These are phyloP conservation scores for Tilletia caries DNA, from an alignment of 1,284 basidiomycete species.

Conservation along the genomic window DNA sequence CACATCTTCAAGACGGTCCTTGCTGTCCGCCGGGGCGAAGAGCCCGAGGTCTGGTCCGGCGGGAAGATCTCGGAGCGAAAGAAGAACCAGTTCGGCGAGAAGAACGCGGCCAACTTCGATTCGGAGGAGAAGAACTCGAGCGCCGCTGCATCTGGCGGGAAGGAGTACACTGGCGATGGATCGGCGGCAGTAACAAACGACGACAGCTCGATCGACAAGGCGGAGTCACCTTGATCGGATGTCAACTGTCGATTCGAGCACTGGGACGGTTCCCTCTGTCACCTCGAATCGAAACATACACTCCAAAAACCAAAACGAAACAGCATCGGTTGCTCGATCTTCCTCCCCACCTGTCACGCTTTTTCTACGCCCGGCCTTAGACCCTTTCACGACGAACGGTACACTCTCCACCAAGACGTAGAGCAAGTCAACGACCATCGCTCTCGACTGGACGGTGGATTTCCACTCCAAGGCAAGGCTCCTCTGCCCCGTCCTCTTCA, in stretches of 20 bases:
- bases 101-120: background rate
- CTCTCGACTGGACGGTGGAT: no score
- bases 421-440: no score
- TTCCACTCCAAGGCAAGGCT: no score
- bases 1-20: conserved; percentile 18
- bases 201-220: conserved; percentile 2
- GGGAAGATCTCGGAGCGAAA: background rate
- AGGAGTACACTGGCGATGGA: conserved; percentile 5
- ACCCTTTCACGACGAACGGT: no score
- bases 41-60: background rate
- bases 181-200: background rate
- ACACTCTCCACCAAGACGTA: no score
- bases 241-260: no score
- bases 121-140: background rate
- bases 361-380: no score
- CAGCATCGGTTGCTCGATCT: no score
- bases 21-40: background rate
- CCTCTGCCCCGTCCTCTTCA: no score
- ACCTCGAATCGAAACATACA: no score
- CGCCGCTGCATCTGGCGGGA: background rate
- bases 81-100: background rate
- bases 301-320: background rate
- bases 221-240: conserved; percentile 3
- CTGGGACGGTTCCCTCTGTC: no score
- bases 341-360: no score